Evolutionary conservation across 2,329 filamentous ascomycete species (phyloP), one percentile per base, ranked within the genome.

Genomic region (Tolypocladium album): DNA sequence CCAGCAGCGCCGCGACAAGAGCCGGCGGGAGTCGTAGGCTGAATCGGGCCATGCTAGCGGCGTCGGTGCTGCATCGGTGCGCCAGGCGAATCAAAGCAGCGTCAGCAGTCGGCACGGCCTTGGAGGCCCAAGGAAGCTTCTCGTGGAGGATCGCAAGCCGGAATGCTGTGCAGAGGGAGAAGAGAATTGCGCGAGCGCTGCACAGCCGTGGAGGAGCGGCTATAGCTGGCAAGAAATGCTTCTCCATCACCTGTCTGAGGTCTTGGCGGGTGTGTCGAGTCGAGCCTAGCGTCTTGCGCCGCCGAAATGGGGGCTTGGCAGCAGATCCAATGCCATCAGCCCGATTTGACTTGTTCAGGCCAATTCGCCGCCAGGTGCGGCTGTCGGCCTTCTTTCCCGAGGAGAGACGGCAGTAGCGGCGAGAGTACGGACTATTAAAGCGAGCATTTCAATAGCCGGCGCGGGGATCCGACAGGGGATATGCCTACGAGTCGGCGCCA

Each of bases 1-100:
- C 67, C 34, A 73, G 56, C 58, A 72, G 22, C 4, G 65, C 7
- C 58, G 67, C 67, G 27, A 73, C 55, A 57, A 72, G 22, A 5
- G 65, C 7, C 58, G 63, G 56, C 11, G 64, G 61, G 3, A 59
- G 60, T 63, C 24, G 58, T 22, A 22, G 42, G 53, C 42, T 61
- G 42, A 22, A 13, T 31, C 50, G 50, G 50, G 50, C 20, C 50
- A 53, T 53, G 47, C 36, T 36, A n/a, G 31, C 50, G 50, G 13
- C 31, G 31, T 53, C 1, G 31, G 50, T n/a, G 31, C 50, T n/a
- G 50, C 17, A 53, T 34, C 12, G 50, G 50, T 27, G 27, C 50
- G 27, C 27, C 31, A 13, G 53, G 43, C 34, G 55, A 40, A 43
- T 38, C 34, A 15, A 52, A 22, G 45, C 31, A 40, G 53, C 53